Evolutionary conservation across 495 filamentous ascomycete species (phyloP).

Genomic region (Darksidea phi): DNA sequence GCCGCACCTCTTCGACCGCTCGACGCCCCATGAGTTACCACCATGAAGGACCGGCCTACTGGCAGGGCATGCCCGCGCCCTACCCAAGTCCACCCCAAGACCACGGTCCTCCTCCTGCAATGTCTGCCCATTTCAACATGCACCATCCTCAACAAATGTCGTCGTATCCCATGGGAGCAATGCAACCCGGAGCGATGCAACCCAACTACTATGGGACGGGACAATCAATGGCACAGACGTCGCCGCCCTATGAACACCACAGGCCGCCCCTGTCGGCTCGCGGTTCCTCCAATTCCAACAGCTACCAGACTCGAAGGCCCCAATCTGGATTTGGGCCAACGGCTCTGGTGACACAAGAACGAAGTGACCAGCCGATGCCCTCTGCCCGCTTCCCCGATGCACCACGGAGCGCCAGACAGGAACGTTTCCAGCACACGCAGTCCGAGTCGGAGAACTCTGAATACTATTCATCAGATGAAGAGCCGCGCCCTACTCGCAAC

Average conservation of each 20-base stretch:
- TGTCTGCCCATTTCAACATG: slow-evolving; percentile 26
- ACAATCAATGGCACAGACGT: slow-evolving; percentile 2
- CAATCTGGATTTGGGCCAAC: slow-evolving; percentile 18
- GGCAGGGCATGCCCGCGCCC: slow-evolving; percentile 6
- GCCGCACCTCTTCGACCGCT: slow-evolving; percentile 29
- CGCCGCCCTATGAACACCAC: slow-evolving; percentile 18
- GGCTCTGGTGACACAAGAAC: slow-evolving; percentile 10
- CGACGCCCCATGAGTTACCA: slow-evolving; percentile 32
- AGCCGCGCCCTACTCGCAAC: background rate
- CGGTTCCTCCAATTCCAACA: slow-evolving; percentile 16
- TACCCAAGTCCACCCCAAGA: slow-evolving; percentile 13
- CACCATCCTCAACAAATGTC: slow-evolving; percentile 20
- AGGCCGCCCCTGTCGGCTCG: slow-evolving; percentile 5
- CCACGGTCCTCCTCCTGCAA: slow-evolving; percentile 27
- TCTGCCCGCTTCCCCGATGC: slow-evolving; percentile 11
- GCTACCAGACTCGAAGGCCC: slow-evolving; percentile 21
- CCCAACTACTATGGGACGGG: slow-evolving; percentile 6
- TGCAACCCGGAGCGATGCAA: slow-evolving; percentile 15
- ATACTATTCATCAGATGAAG: slow-evolving; percentile 20
- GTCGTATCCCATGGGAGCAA: slow-evolving; percentile 14
- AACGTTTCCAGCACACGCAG: background rate
- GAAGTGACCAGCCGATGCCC: background rate
- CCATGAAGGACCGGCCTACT: slow-evolving; percentile 4
- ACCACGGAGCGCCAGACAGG: slow-evolving; percentile 11
- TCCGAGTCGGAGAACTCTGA: slow-evolving; percentile 29